A percentile compares a stretch with the other conserved stretches of the same genome.
Conservation (phyloP, 495 filamentous ascomycete species). For the Bacidia rubella region DNA sequence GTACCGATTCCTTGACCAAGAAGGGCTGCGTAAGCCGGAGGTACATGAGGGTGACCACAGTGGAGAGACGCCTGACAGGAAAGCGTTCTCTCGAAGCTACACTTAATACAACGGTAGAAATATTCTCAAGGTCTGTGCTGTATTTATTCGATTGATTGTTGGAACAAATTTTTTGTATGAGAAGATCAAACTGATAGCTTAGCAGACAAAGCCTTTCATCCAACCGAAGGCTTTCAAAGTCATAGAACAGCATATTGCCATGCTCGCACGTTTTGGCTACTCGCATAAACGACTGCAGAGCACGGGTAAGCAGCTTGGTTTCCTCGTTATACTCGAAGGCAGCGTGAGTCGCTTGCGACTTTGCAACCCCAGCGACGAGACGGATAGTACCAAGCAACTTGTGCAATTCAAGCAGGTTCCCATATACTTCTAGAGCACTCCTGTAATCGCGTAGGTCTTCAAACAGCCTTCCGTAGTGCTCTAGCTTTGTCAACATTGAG, state of each 20-base stretch:
- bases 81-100: slow-evolving; percentile 27
- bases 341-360: slow-evolving; percentile 14
- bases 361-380: slow-evolving; percentile 16
- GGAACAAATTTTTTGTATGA: slow-evolving; percentile 12
- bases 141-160: neutral
- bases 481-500: slow-evolving; percentile 39
- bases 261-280: no score
- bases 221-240: slow-evolving; percentile 25
- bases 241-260: no score
- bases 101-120: slow-evolving; percentile 27
- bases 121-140: slow-evolving; percentile 7
- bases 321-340: slow-evolving; percentile 17
- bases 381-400: no score
- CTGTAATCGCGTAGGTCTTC: slow-evolving; percentile 24
- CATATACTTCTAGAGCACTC: slow-evolving; percentile 30
- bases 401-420: slow-evolving; percentile 33
- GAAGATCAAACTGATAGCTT: slow-evolving; percentile 40
- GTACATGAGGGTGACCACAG: slow-evolving; percentile 29
- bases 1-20: slow-evolving; percentile 14
- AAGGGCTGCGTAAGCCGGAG: slow-evolving; percentile 24
- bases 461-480: slow-evolving; percentile 36
- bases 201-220: slow-evolving; percentile 35
- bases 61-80: slow-evolving; percentile 35
- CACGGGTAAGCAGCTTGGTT: slow-evolving; percentile 28
- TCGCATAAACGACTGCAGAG: slow-evolving; percentile 34